Evolutionary conservation across 352 stramenopile genomes (phyloP).

Genomic region (Pythium inflatum): DNA sequence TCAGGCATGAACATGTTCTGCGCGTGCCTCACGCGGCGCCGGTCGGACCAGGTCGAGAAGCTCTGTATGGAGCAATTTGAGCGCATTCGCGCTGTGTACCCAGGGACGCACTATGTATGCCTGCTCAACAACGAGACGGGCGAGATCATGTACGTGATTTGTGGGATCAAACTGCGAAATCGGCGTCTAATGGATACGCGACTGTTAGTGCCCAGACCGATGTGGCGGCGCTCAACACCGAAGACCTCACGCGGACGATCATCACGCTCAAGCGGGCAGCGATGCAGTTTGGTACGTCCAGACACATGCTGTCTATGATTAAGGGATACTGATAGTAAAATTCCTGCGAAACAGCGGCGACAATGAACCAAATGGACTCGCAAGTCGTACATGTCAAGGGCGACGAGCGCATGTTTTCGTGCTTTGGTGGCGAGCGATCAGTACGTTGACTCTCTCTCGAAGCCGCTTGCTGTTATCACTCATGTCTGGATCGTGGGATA

Average conservation of each 20-base stretch:
- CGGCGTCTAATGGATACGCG: background rate
- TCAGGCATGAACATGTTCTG: slow-evolving; percentile 66
- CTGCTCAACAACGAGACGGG: slow-evolving; percentile 74
- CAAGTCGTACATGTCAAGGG: slow-evolving; percentile 85
- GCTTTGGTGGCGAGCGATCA: slow-evolving; percentile 74
- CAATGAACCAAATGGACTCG: slow-evolving; percentile 81
- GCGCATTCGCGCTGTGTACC: slow-evolving; percentile 70
- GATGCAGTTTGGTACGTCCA: slow-evolving; percentile 82
- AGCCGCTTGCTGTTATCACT: background rate
- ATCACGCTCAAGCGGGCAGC: slow-evolving; percentile 79
- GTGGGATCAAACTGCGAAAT: background rate
- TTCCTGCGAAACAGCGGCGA: slow-evolving; percentile 58
- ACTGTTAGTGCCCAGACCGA: slow-evolving; percentile 69
- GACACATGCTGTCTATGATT: no score
- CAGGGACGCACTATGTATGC: slow-evolving; percentile 81
- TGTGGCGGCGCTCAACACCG: slow-evolving; percentile 62
- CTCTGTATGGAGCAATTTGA: slow-evolving; percentile 82
- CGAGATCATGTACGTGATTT: slow-evolving; percentile 71
- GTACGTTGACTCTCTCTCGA: slow-evolving; percentile 35
- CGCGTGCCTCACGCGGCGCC: slow-evolving; percentile 71
- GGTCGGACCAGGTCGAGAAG: slow-evolving; percentile 51
- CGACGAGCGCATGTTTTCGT: slow-evolving; percentile 86
- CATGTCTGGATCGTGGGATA: slow-evolving; percentile 23
- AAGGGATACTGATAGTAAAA: no score
- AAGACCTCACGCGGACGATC: slow-evolving; percentile 80